Evolutionary conservation across 495 filamentous ascomycete species (phyloP), one percentile per base, ranked within the genome.

Genomic region (Daldinia childiae): DNA sequence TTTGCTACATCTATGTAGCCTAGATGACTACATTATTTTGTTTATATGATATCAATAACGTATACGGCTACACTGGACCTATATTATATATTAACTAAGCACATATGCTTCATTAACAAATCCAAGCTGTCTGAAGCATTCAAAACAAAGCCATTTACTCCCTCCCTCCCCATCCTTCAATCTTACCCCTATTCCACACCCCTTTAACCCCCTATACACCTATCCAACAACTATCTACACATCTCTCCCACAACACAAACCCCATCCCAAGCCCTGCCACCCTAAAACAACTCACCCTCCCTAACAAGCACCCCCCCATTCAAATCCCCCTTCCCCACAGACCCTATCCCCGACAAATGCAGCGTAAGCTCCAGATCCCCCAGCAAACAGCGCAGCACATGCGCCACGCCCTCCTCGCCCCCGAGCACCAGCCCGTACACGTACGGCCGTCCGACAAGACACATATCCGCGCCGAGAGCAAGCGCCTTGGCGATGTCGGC

Each of bases 401-500:
- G 74, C 60, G 66, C 72, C 0, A 75, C 69, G 11, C 75, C 75
- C 27, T 77, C 73, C 58, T 73, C 62, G 50, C 73, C 75, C 5
- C 73, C 73, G 3, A 72, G 41, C 17, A 45, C 41, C 41, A 45
- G 8, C 41, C 41, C 41, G 41, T 45, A 45, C 0, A 45, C 41
- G 8, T 21, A 45, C 41, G 41, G 41, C 6, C 41, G 41, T 9
- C 41, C 41, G 41, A 45, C n/a, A 0, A 83, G 86, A n/a, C 88
- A 87, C 39, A 82, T 86, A 11, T 79, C 86, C 5, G 88, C 88
- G 0, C 89, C 89, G 21, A 90, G 75, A 12, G 84, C 87, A 36
- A 90, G 58, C 0, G 87, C 86, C 67, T 90, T 90, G 57, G 90
- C 84, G 12, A 90, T 85, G 69, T 90, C 88, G 8, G 80, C 82